A percentile compares a stretch with the other conserved stretches of the same genome.
phyloP scores from a whole-genome alignment of 176 grass and related monocot species.

The Carex cristatella region DNA sequence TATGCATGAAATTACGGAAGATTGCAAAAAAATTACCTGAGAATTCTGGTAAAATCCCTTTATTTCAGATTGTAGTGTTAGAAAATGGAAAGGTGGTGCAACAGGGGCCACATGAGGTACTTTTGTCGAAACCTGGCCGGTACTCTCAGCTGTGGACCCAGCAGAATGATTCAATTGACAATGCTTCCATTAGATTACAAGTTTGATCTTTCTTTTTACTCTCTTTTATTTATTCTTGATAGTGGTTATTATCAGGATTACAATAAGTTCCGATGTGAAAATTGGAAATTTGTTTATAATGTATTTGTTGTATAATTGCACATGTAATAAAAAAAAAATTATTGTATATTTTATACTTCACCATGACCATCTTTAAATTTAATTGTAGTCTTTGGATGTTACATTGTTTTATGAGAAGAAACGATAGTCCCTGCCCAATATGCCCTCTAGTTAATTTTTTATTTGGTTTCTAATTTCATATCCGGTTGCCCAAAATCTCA shows the following conservation, averaged over 20 bases:
- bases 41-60: too few relatives aligned
- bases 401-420: not conserved
- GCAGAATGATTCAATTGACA: slow-evolving; percentile 78
- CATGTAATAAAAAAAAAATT: not conserved
- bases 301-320: not conserved
- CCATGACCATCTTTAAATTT: not conserved
- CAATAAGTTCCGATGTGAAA: not conserved
- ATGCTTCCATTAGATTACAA: slow-evolving; percentile 50
- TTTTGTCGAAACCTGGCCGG: slow-evolving; percentile 58
- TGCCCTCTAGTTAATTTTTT: too few relatives aligned
- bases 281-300: not conserved
- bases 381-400: not conserved
- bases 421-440: too few relatives aligned
- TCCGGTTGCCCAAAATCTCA: too few relatives aligned
- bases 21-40: too few relatives aligned
- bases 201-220: slow-evolving; percentile 30
- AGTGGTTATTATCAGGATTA: not conserved
- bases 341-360: too few relatives aligned
- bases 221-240: slow-evolving; percentile 1
- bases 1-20: too few relatives aligned
- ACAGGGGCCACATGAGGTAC: slow-evolving; percentile 80
- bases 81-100: slow-evolving; percentile 84
- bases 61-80: slow-evolving; percentile 79
- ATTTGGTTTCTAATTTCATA: too few relatives aligned
- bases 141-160: slow-evolving; percentile 85